These are phyloP conservation scores for Fusarium incarnatum DNA, from an alignment of 2,329 filamentous ascomycete species.

Conservation along the genomic window DNA sequence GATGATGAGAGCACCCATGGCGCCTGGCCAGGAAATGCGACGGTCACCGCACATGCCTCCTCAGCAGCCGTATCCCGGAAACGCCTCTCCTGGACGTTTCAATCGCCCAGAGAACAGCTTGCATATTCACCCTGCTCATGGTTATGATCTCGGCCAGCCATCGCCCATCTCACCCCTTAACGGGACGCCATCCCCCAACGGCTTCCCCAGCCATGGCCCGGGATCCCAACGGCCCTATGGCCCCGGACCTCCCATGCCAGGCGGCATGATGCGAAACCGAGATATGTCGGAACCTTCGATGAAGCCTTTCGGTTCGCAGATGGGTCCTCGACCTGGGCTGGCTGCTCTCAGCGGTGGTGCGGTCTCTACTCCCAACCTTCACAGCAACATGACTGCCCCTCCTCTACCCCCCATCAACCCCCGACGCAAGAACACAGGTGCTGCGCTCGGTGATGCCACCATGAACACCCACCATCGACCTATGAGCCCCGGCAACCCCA, in stretches of 20 bases:
- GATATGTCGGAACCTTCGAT: conserved; percentile 66
- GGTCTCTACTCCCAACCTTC: conserved; percentile 54
- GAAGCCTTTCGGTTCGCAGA: conserved; percentile 59
- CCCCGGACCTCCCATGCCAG: conserved; percentile 18
- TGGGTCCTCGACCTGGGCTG: conserved; percentile 54
- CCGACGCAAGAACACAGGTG: conserved; percentile 60
- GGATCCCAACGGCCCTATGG: conserved; percentile 30
- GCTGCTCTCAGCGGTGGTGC: conserved; percentile 51
- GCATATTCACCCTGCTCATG: conserved; percentile 36
- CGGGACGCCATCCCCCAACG: conserved; percentile 30
- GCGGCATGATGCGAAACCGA: conserved; percentile 55
- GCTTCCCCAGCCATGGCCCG: conserved; percentile 21
- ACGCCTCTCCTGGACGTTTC: conserved; percentile 40
- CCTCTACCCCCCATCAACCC: conserved; percentile 71
- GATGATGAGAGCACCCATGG: conserved; percentile 59
- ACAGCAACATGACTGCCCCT: conserved; percentile 54
- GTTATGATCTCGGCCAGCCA: conserved; percentile 55
- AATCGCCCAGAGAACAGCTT: conserved; percentile 41
- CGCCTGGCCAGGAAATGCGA: conserved; percentile 59
- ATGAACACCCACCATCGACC: conserved; percentile 33
- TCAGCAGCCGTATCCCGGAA: conserved; percentile 49
- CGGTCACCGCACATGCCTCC: conserved; percentile 62
- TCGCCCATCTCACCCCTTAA: conserved; percentile 58
- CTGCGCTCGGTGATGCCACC: conserved; percentile 48
- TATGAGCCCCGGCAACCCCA: conserved; percentile 36